A percentile compares a stretch with the other conserved stretches of the same genome.
These are phyloP conservation scores for Ceratocystis lukuohia DNA, from an alignment of 2,329 filamentous ascomycete species.

Conservation along the genomic window DNA sequence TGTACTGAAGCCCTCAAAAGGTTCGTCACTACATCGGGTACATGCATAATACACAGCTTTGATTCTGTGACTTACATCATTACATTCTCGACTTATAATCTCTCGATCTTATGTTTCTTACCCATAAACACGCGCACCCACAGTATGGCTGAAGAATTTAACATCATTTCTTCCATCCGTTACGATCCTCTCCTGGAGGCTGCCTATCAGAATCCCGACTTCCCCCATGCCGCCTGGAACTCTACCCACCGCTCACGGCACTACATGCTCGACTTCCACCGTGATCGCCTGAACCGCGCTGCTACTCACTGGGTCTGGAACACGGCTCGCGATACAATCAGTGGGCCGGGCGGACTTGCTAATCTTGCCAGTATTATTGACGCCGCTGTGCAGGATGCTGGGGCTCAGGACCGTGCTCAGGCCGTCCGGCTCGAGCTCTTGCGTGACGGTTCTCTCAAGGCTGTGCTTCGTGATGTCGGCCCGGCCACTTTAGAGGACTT, in stretches of 20 bases:
- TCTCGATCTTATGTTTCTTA: not conserved
- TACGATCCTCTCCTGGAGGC: conserved; percentile 48
- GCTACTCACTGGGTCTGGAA: conserved; percentile 44
- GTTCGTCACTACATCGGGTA: not conserved
- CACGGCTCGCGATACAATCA: conserved; percentile 32
- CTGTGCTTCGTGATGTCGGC: conserved; percentile 29
- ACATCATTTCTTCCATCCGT: conserved; percentile 57
- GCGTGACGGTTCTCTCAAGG: conserved; percentile 34
- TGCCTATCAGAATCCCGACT: conserved; percentile 29
- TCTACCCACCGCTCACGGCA: conserved; percentile 43
- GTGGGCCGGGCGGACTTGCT: conserved; percentile 34
- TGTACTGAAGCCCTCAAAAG: not conserved
- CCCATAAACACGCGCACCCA: not conserved
- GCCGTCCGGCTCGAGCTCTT: conserved; percentile 42
- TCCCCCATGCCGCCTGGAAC: conserved; percentile 39
- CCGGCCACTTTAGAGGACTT: conserved; percentile 37
- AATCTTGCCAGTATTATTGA: conserved; percentile 31
- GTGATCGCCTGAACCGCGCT: conserved; percentile 59
- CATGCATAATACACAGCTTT: not conserved
- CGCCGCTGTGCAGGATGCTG: not conserved
- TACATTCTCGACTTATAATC: not conserved
- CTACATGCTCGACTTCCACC: conserved; percentile 70
- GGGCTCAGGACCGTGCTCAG: not conserved
- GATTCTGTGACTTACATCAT: not conserved
- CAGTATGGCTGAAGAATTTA: conserved; percentile 35